A percentile compares a stretch with the other conserved stretches of the same genome.
Conservation (phyloP, 2,329 filamentous ascomycete species). For the Teratosphaeria destructans region DNA sequence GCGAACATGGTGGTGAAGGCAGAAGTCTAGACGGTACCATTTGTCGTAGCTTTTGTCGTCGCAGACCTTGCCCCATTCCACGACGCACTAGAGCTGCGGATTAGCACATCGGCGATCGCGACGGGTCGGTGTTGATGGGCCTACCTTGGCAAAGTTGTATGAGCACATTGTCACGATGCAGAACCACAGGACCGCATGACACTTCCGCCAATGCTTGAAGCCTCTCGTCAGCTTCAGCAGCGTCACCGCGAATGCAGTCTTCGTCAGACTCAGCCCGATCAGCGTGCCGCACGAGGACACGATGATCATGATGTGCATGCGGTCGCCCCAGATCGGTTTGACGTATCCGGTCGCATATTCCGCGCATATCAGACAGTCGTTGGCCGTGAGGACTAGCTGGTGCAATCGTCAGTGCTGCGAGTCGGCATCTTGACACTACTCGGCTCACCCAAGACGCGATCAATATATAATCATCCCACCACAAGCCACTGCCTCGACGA, state of each 20-base stretch:
- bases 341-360: not conserved
- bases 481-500: not conserved
- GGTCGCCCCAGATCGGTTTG: not conserved
- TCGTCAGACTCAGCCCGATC: not conserved
- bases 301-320: not conserved
- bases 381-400: not conserved
- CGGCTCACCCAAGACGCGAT: not conserved
- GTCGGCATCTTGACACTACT: not conserved
- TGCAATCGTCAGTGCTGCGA: not conserved
- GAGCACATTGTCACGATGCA: not conserved
- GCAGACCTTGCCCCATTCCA: not conserved
- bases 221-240: not conserved
- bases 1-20: not conserved
- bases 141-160: not conserved
- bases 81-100: not conserved
- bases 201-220: not conserved
- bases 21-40: not conserved
- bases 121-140: not conserved
- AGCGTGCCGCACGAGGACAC: not conserved
- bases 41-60: not conserved
- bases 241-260: not conserved
- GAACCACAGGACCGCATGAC: not conserved
- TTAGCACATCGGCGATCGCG: not conserved
- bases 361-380: not conserved
- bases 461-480: not conserved